phyloP scores from a whole-genome alignment of 1,284 basidiomycete species.

The Baeospora myosura region DNA sequence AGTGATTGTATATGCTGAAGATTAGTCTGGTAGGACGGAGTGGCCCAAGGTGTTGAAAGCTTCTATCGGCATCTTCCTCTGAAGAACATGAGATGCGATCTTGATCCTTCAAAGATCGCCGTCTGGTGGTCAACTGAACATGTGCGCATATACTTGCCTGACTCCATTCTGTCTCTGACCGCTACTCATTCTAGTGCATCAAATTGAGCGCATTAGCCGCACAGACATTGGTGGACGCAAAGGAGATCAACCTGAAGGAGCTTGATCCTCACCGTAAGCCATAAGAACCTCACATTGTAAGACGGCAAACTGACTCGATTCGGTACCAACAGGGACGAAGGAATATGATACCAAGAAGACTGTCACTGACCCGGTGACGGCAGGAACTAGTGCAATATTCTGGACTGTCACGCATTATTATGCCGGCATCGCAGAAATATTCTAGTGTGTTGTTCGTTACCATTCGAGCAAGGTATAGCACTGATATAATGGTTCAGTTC shows the following conservation, averaged over 20 bases:
- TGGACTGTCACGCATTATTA: conserved; percentile 43
- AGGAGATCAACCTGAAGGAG: conserved; percentile 33
- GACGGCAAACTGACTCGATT: background rate
- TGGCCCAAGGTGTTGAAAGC: conserved; percentile 40
- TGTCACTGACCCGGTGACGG: conserved; percentile 36
- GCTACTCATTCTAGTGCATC: conserved; percentile 29
- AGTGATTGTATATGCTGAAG: background rate
- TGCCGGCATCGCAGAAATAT: conserved; percentile 18
- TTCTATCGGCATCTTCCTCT: conserved; percentile 59
- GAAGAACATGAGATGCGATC: conserved; percentile 56
- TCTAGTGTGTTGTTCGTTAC: conserved; percentile 3
- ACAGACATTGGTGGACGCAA: conserved; percentile 39
- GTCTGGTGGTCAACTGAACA: conserved; percentile 54
- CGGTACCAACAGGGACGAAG: conserved; percentile 36
- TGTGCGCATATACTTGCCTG: conserved; percentile 22
- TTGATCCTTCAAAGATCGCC: conserved; percentile 41
- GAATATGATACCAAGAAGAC: conserved; percentile 40
- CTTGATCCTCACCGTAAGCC: conserved; percentile 42
- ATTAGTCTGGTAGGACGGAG: conserved; percentile 43
- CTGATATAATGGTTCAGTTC: conserved; percentile 16
- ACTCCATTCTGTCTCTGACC: background rate
- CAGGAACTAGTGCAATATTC: conserved; percentile 41
- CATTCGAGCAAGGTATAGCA: background rate
- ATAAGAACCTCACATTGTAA: background rate
- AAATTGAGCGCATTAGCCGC: conserved; percentile 50